Evolutionary conservation across 805 yeast species (phyloP), one percentile per base, ranked within the genome.

Genomic region (Ogataea paraovalis): DNA sequence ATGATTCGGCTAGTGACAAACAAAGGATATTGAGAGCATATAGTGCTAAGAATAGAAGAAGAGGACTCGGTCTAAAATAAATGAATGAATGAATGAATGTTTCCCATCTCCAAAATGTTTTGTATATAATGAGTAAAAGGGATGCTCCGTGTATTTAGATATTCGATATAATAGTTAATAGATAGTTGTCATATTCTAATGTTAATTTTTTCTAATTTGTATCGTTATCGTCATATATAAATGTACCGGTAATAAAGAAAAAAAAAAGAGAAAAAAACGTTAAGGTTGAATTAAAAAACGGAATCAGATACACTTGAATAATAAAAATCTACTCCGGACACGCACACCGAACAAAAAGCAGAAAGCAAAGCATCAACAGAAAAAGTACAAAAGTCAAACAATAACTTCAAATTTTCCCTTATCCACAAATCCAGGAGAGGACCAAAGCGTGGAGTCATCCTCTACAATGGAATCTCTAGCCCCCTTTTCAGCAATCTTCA

Each of bases 331-430:
- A n/a, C n/a, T n/a, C n/a, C n/a, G n/a, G n/a, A n/a, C n/a, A n/a
- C n/a, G n/a, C n/a, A n/a, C n/a, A n/a, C n/a, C n/a, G n/a, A 8
- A 30, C 6, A 12, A 18, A 34, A 34, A 13, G 16, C 20, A 18
- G 22, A 13, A 14, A 36, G 16, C 2, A 32, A 21, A 30, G 21
- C 34, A 21, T n/a, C 34, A 19, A 36, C 28, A 28, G 14, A 21
- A n/a, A 3, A 27, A 19, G n/a, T 25, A 25, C 10, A 25, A 13
- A 32, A 33, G 16, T 32, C 21, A 55, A 4, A 64, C 56, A 23
- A 64, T 46, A 32, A 66, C 61, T 33, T 66, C 43, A 30, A 67
- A 58, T 48, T 61, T 67, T 8, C 71, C 71, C 46, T 66, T 67
- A 44, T 66, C 71, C 9, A 41, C 48, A 46, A 67, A 67, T 37